phyloP scores from a whole-genome alignment of 2,329 filamentous ascomycete genomes.

The Beauveria varroae region DNA sequence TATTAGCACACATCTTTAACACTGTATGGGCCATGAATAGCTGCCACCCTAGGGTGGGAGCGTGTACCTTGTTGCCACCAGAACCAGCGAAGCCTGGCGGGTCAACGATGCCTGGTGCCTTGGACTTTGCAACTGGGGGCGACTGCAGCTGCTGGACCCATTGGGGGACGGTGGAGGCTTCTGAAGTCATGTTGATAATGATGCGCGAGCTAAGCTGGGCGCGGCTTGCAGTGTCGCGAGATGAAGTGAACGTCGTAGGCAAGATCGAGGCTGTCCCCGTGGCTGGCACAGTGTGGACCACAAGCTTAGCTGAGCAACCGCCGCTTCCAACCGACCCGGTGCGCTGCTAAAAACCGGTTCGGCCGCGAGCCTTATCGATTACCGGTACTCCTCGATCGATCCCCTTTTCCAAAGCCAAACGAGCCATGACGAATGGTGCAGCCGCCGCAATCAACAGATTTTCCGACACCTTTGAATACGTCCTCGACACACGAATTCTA shows the following conservation, averaged over 20 bases:
- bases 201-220: neutral
- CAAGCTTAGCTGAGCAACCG: slow-evolving; percentile 9
- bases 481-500: neutral
- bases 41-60: neutral
- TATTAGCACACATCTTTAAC: slow-evolving; percentile 6
- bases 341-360: neutral
- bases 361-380: slow-evolving; percentile 2
- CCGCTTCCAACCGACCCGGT: too few species aligned
- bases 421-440: neutral
- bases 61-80: slow-evolving; percentile 48
- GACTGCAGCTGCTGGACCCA: slow-evolving; percentile 80
- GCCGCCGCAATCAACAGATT: neutral
- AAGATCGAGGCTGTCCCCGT: neutral
- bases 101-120: slow-evolving; percentile 64
- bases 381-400: neutral
- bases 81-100: slow-evolving; percentile 71
- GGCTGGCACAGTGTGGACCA: neutral
- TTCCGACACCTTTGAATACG: neutral
- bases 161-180: slow-evolving; percentile 45
- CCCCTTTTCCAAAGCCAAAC: slow-evolving; percentile 1
- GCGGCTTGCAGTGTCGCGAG: neutral
- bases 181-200: slow-evolving; percentile 22
- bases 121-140: slow-evolving; percentile 58
- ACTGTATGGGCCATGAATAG: neutral
- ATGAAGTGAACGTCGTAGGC: neutral